Evolutionary conservation across 1,284 basidiomycete species (phyloP), one percentile per base, ranked within the genome.

Genomic region (Ustilago esculenta): DNA sequence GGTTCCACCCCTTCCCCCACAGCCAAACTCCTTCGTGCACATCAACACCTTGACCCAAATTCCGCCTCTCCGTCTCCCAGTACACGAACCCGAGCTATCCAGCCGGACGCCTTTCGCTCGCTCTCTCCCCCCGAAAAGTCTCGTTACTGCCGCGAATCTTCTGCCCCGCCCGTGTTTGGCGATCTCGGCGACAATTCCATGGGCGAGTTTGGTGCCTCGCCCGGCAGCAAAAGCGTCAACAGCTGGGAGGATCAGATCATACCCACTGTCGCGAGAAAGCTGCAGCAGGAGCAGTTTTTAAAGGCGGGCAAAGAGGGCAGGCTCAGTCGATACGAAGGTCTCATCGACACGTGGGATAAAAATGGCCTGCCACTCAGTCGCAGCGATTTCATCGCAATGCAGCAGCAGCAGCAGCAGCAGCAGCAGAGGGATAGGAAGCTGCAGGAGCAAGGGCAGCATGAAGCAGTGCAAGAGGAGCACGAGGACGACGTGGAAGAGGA

Each of bases 261-360:
- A 4, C 76, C 76, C 4, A 70, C 70, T 1, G 67, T 78, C 5
- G 75, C 74, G 24, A 37, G 65, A 6, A 60, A 66, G 47, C 17
- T 78, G 43, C 72, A 70, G 37, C 76, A 78, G 48, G 53, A 78
- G 47, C 55, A 60, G 15, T 53, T 78, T 32, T 56, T 36, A 40
- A 47, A 11, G 17, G 48, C 47, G 32, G 70, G 46, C 49, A 60
- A 53, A 17, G 52, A 49, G 23, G 59, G 65, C 4, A 42, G 55
- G 23, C 44, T 75, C 3, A 61, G 59, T 40, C 47, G 56, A 21
- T 64, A 71, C 41, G 75, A 77, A 21, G 72, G 61, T 1, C 40
- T 78, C 30, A 76, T 78, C 39, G 76, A 78, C 33, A 69, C 70
- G 6, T 78, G 76, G 76, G 76, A 78, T 43, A 44, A 53, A 30